These are phyloP conservation scores for Microascus cirrosus DNA, from an alignment of 2,329 filamentous ascomycete genomes.

Conservation along the genomic window DNA sequence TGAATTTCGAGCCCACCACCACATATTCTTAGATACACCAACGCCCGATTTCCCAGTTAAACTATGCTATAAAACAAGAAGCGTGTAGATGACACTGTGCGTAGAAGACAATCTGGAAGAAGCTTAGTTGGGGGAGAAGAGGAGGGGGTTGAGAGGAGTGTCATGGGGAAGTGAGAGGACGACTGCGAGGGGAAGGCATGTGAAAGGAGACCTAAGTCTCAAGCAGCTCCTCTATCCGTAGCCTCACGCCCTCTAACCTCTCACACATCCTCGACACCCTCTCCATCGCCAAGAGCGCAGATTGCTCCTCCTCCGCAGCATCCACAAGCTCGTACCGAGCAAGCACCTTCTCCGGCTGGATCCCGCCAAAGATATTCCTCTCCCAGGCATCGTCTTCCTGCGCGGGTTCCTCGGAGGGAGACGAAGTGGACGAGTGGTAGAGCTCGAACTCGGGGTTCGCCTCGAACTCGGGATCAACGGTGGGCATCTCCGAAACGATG, in stretches of 20 bases:
- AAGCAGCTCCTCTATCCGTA: constrained; percentile 6
- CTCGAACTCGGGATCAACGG: constrained; percentile 46
- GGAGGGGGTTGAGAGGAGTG: background rate
- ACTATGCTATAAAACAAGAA: background rate
- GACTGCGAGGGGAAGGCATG: background rate
- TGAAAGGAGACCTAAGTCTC: background rate
- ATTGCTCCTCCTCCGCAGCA: constrained; percentile 34
- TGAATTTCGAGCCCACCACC: background rate
- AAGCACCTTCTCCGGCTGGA: constrained; percentile 53
- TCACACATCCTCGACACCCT: constrained; percentile 37
- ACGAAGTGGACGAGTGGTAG: constrained; percentile 32
- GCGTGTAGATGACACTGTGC: constrained; percentile 3
- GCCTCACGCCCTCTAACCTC: constrained; percentile 7
- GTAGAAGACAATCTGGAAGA: constrained; percentile 6
- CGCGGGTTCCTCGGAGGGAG: constrained; percentile 25
- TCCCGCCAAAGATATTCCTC: constrained; percentile 36
- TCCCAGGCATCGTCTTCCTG: constrained; percentile 24
- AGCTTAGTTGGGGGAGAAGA: background rate
- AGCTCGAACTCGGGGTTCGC: constrained; percentile 51
- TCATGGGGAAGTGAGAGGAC: background rate
- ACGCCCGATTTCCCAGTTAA: constrained; percentile 1
- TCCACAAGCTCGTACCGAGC: constrained; percentile 55
- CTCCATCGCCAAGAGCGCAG: constrained; percentile 31
- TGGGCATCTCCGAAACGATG: constrained; percentile 15
- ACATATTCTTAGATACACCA: background rate